phyloP scores from a whole-genome alignment of 169 alveolate genomes.

The Eimeria zaria region DNA sequence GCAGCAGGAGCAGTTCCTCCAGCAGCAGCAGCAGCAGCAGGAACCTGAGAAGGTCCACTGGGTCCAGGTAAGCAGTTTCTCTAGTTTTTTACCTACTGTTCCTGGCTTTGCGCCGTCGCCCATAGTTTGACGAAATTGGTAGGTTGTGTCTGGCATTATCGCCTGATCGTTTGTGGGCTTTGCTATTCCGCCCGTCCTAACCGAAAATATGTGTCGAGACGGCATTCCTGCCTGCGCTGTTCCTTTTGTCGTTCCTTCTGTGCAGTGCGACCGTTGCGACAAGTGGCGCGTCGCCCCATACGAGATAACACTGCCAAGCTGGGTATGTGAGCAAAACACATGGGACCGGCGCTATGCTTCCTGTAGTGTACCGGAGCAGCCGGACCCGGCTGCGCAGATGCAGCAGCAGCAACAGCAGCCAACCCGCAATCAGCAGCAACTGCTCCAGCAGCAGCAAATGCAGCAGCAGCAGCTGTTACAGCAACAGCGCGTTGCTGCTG shows the following conservation, averaged over 20 bases:
- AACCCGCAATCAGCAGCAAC: conserved; percentile 23
- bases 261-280: conserved; percentile 85
- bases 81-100: neutral
- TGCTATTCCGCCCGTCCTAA: neutral
- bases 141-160: neutral
- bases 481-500: conserved; percentile 12
- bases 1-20: conserved; percentile 71
- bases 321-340: conserved; percentile 83
- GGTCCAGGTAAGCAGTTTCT: conserved; percentile 58
- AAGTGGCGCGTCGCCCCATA: conserved; percentile 83
- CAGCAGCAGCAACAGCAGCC: conserved; percentile 77
- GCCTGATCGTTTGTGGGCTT: neutral
- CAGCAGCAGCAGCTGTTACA: conserved; percentile 44
- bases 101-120: neutral
- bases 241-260: neutral
- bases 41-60: conserved; percentile 44
- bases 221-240: neutral
- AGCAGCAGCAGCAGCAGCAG: conserved; percentile 49
- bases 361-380: conserved; percentile 78
- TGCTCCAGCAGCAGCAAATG: conserved; percentile 72
- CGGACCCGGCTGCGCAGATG: conserved; percentile 76
- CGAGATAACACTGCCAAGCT: conserved; percentile 70
- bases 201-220: neutral
- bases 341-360: conserved; percentile 84
- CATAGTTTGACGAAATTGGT: neutral